These are phyloP conservation scores for Eucalyptus melliodora DNA, from an alignment of 345 rosid species.

Conservation along the genomic window DNA sequence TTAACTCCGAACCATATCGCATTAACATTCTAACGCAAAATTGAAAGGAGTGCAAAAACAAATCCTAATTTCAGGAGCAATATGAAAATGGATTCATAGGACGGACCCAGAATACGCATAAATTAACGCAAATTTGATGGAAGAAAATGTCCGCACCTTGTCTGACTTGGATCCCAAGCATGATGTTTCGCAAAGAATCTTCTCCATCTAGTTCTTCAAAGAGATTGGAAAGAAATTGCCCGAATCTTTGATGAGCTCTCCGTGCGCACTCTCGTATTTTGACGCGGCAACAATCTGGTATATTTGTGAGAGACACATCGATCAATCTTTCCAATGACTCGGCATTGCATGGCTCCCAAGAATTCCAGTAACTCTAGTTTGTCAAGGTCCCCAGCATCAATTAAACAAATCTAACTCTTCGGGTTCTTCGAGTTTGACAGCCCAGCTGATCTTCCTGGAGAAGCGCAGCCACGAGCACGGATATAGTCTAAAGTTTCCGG, in stretches of 20 bases:
- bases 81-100: no score
- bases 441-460: background rate
- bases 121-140: background rate
- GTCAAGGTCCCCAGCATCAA: background rate
- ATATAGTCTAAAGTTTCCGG: accelerated
- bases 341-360: background rate
- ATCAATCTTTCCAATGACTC: background rate
- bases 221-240: background rate
- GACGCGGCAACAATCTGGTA: background rate
- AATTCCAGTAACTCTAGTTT: background rate
- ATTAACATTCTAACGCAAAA: no score
- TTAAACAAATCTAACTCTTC: background rate
- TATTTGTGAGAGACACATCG: background rate
- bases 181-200: background rate
- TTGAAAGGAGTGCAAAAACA: accelerated
- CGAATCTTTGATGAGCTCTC: background rate
- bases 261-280: background rate
- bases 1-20: no score
- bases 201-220: background rate
- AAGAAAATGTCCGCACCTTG: background rate
- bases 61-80: accelerated
- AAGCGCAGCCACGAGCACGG: background rate
- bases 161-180: background rate
- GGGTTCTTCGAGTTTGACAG: background rate
- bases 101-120: accelerated